Conservation (phyloP, 495 filamentous ascomycete species). For the Chaetomium tenue region DNA sequence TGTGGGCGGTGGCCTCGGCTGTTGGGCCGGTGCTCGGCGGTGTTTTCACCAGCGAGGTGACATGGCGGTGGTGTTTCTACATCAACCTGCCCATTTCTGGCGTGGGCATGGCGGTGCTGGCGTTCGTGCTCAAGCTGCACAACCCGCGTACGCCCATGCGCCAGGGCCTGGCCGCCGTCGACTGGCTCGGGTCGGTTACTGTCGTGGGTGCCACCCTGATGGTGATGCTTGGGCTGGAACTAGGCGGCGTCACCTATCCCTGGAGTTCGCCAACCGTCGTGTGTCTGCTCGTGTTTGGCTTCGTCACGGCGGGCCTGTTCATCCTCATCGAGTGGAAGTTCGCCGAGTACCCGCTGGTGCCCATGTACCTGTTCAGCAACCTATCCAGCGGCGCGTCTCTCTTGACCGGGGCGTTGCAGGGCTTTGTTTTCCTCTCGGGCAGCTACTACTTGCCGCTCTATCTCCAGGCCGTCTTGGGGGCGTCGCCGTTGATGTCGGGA, state of each 20-base stretch:
- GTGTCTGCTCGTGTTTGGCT: slow-evolving; percentile 74
- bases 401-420: slow-evolving; percentile 61
- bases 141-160: slow-evolving; percentile 69
- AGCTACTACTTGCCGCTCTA: slow-evolving; percentile 78
- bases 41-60: slow-evolving; percentile 55
- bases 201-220: slow-evolving; percentile 78
- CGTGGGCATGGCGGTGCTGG: slow-evolving; percentile 61
- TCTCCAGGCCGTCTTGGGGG: slow-evolving; percentile 72
- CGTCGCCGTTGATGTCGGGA: slow-evolving; percentile 69
- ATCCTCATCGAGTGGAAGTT: slow-evolving; percentile 67
- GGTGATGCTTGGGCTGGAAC: slow-evolving; percentile 76
- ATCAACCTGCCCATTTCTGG: slow-evolving; percentile 79
- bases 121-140: slow-evolving; percentile 71
- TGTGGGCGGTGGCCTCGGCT: slow-evolving; percentile 54
- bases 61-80: slow-evolving; percentile 70
- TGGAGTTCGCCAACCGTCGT: slow-evolving; percentile 75
- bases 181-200: slow-evolving; percentile 68
- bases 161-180: slow-evolving; percentile 70
- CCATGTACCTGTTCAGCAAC: slow-evolving; percentile 62
- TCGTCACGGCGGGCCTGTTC: slow-evolving; percentile 61
- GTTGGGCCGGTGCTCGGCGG: slow-evolving; percentile 65
- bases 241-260: slow-evolving; percentile 70
- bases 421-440: slow-evolving; percentile 69
- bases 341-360: slow-evolving; percentile 76
- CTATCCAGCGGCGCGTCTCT: slow-evolving; percentile 60